Base-by-base conservation (phyloP, 1,139 yeast species). In the Suhomyces taliae region DNA sequence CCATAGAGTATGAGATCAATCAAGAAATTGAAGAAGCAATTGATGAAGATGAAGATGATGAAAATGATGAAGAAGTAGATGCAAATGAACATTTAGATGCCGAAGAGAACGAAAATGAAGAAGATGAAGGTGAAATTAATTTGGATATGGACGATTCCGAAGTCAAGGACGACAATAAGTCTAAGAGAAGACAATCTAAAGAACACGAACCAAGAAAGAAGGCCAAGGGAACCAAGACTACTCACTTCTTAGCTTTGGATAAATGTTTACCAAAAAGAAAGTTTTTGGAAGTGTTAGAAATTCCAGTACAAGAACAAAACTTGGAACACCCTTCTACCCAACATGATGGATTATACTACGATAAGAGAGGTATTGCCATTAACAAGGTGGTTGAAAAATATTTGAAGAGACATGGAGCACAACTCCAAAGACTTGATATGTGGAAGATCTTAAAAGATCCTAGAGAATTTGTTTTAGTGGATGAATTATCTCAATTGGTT, bases 201-300 rank as follows among this genome's bases (percentile, higher is more conserved):
- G 11, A 9, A 11, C 3, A 9, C 32, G 32, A 29, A 7, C 32
- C 32, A 36, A 45, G 26, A 26, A 34, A 27, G 14, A 26, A n/a
- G 8, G 24, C 31, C 7, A 29, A 26, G 19, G 7, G 9, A 8
- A 10, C 34, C 6, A 12, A 15, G 8, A 31, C 38, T 2, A 87
- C 96, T 0, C 55, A 67, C 1, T 91, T 93, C 59, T 64, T 89
- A 27, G 96, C 98, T 0, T 72, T 93, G 19, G 98, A 91, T 62
- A 93, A 93, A 61, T 89, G 95, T 56, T 67, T 86, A 1, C 89
- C 89, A 0, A 66, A 72, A 12, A 70, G 95, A 12, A 59, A 70
- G 32, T 87, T 75, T 58, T 55, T 89, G 7, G 80, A 80, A 49
- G 53, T 72, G 4, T 19, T 74, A 10, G 60, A 69, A 0, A 59